phyloP scores from a whole-genome alignment of 164 flowering plant species.

The Saururus chinensis region DNA sequence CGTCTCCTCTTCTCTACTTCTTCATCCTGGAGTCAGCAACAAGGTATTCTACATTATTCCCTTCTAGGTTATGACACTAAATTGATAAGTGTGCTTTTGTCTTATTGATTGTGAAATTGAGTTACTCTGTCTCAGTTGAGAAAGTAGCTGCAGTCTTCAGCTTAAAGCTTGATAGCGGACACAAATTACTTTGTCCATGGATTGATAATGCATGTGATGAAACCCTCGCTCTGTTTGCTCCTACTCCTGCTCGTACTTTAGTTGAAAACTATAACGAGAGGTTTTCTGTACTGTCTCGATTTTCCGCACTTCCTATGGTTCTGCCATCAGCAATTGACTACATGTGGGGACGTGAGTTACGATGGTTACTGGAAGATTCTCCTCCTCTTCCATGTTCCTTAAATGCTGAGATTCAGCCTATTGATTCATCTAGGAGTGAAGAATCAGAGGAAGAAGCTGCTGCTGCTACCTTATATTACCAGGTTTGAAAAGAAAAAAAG shows the following conservation, averaged over 20 bases:
- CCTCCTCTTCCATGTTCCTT: conserved; percentile 5
- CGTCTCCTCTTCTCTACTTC: conserved; percentile 88
- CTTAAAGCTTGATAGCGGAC: conserved; percentile 87
- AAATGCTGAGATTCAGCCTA: conserved; percentile 21
- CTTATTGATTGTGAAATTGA: not conserved
- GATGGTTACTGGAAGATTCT: conserved; percentile 41
- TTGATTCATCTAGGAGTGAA: conserved; percentile 15
- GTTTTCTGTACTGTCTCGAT: conserved; percentile 33
- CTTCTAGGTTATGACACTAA: not conserved
- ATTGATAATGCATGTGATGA: conserved; percentile 80
- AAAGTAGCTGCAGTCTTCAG: conserved; percentile 89
- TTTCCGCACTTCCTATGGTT: conserved; percentile 67
- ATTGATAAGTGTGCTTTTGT: not conserved
- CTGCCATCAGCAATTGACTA: conserved; percentile 48
- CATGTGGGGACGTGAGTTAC: conserved; percentile 61
- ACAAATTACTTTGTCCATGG: conserved; percentile 86
- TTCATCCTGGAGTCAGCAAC: conserved; percentile 70
- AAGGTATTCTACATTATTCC: conserved; percentile 39
- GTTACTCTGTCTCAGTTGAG: conserved; percentile 51
- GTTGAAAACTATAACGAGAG: conserved; percentile 59
- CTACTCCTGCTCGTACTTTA: conserved; percentile 40
- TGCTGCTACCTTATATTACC: conserved; percentile 46
- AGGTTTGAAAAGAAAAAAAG: conserved; percentile 32
- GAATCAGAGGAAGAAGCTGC: conserved; percentile 21
- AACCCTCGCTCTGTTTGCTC: conserved; percentile 65